These are phyloP conservation scores for Capillidium heterosporum DNA, from an alignment of 371 early-diverging fungal species.

Conservation along the genomic window DNA sequence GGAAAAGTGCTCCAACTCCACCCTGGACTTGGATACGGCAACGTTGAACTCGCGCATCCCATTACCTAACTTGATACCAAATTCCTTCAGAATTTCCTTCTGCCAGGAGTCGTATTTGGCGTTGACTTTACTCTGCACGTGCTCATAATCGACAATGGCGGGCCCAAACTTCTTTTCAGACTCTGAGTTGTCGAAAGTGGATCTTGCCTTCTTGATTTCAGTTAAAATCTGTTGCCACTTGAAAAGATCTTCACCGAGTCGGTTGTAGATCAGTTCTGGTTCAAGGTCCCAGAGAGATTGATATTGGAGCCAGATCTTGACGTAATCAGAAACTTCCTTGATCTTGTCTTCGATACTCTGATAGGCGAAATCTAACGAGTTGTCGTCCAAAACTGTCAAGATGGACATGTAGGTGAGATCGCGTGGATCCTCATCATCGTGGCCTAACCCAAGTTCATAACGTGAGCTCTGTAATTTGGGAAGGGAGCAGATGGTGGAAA, in stretches of 20 bases:
- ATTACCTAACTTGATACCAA: slow-evolving; percentile 62
- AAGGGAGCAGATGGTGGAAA: slow-evolving; percentile 56
- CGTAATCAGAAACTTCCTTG: slow-evolving; percentile 62
- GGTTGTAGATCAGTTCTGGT: slow-evolving; percentile 53
- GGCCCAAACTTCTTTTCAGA: slow-evolving; percentile 76
- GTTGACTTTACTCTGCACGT: slow-evolving; percentile 94
- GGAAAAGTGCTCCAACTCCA: slow-evolving; percentile 75
- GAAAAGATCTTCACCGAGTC: slow-evolving; percentile 77
- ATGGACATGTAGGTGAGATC: slow-evolving; percentile 52
- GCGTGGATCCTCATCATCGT: slow-evolving; percentile 27
- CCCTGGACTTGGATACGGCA: slow-evolving; percentile 56
- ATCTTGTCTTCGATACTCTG: slow-evolving; percentile 64
- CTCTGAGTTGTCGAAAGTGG: slow-evolving; percentile 91
- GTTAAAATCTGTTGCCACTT: slow-evolving; percentile 87
- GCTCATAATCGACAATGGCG: slow-evolving; percentile 83
- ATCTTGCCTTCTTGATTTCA: slow-evolving; percentile 85
- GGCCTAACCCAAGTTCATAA: slow-evolving; percentile 65
- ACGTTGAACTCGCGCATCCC: slow-evolving; percentile 74
- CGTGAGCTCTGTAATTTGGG: slow-evolving; percentile 75
- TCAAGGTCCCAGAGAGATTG: slow-evolving; percentile 96
- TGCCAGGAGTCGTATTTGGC: slow-evolving; percentile 97
- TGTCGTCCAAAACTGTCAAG: slow-evolving; percentile 49
- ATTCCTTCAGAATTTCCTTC: slow-evolving; percentile 80
- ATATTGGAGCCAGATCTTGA: slow-evolving; percentile 89
- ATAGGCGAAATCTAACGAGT: slow-evolving; percentile 58